A percentile compares a stretch with the other conserved stretches of the same genome.
These are phyloP conservation scores for Gossypium thurberi DNA, from an alignment of 345 rosid genomes.

Conservation along the genomic window DNA sequence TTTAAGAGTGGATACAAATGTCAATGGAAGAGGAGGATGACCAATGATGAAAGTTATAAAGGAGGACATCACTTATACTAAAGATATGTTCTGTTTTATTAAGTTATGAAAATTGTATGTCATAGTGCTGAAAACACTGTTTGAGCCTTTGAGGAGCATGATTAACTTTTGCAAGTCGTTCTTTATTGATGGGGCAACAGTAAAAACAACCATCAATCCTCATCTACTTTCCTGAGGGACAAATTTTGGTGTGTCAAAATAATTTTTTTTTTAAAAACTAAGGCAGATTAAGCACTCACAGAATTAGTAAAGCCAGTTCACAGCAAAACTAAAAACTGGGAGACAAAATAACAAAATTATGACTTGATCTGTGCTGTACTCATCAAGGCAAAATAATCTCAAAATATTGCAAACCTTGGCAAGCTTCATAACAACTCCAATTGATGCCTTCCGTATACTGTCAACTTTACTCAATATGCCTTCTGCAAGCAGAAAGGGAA, in stretches of 20 bases:
- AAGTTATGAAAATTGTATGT: too few relatives aligned
- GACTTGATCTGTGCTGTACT: background rate
- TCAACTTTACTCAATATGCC: slow-evolving; percentile 89
- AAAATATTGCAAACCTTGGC: slow-evolving; percentile 55
- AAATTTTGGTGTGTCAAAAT: background rate
- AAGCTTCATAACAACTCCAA: slow-evolving; percentile 93
- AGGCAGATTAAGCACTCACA: background rate
- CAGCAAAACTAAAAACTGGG: background rate
- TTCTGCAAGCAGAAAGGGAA: slow-evolving; percentile 81
- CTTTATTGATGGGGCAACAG: background rate
- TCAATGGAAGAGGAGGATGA: background rate
- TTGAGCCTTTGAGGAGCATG: too few relatives aligned
- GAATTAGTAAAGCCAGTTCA: background rate
- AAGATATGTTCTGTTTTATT: background rate
- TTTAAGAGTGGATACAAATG: background rate
- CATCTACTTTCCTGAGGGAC: background rate
- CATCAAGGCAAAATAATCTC: background rate
- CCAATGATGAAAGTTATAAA: background rate
- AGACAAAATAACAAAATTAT: background rate
- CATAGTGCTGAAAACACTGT: background rate
- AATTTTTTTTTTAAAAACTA: background rate
- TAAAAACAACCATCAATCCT: background rate
- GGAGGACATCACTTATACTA: background rate
- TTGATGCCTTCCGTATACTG: slow-evolving; percentile 83
- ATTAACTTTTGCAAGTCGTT: background rate